Conservation (phyloP, 1,139 yeast species). For the Debaryomyces subglobosus region DNA sequence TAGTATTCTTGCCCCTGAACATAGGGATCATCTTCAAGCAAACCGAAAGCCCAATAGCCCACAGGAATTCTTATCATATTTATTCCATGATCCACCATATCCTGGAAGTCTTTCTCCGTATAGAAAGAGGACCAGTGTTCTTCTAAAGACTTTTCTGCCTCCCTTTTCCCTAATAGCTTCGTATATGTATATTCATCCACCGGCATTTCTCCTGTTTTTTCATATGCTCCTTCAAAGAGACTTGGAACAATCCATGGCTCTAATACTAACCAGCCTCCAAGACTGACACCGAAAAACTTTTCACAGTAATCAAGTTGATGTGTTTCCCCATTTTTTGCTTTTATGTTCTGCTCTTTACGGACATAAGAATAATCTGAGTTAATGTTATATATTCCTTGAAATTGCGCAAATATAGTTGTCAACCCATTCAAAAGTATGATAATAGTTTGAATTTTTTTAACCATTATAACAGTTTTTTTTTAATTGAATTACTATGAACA, state of each 20-base stretch:
- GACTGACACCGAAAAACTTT: constrained; percentile 24
- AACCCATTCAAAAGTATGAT: background rate
- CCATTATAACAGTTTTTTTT: background rate
- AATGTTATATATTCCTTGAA: background rate
- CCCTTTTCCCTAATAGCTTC: constrained; percentile 17
- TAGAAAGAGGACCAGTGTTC: constrained; percentile 26
- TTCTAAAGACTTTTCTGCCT: constrained; percentile 15
- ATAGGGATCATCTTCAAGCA: constrained; percentile 24
- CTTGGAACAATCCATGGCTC: constrained; percentile 33
- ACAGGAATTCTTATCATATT: constrained; percentile 29
- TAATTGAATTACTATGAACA: background rate
- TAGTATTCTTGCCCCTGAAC: constrained; percentile 27
- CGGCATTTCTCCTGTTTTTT: constrained; percentile 18
- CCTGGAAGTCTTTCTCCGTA: constrained; percentile 22
- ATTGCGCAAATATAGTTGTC: constrained; percentile 1
- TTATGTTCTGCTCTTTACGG: background rate
- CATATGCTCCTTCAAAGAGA: constrained; percentile 20
- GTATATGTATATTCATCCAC: constrained; percentile 25
- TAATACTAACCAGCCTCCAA: constrained; percentile 34
- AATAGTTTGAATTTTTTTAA: background rate
- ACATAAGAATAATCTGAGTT: background rate
- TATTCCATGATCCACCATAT: constrained; percentile 22
- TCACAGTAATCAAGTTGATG: background rate
- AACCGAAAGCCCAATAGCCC: constrained; percentile 32
- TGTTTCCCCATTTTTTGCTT: background rate